Percentiles rank a stretch among this genome's conserved stretches.
Evolutionary conservation across 2,329 filamentous ascomycete genomes (phyloP).

Genomic region (Penicillium decumbens): DNA sequence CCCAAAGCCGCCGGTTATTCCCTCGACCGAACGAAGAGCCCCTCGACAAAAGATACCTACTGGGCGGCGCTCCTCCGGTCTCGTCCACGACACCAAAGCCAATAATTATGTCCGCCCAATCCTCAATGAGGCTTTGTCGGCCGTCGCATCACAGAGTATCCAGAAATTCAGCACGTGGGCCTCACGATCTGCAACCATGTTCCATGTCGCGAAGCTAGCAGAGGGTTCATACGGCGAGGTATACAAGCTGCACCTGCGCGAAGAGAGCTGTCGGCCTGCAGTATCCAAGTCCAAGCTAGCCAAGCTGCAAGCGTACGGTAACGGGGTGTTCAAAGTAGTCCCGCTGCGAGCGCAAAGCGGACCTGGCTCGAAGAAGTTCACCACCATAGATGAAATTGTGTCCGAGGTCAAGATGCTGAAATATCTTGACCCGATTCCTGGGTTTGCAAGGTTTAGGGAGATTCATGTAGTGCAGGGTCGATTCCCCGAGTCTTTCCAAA

Average conservation of each 20-base stretch:
- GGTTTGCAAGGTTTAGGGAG: conserved; percentile 59
- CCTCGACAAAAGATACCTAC: conserved; percentile 19
- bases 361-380: conserved; percentile 41
- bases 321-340: conserved; percentile 49
- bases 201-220: conserved; percentile 56
- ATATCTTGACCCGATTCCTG: conserved; percentile 55
- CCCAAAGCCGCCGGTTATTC: background rate
- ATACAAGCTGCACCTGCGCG: conserved; percentile 51
- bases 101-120: conserved; percentile 37
- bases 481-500: conserved; percentile 50
- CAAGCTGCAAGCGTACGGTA: conserved; percentile 37
- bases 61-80: conserved; percentile 30
- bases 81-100: conserved; percentile 30
- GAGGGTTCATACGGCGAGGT: conserved; percentile 65
- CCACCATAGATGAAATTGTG: conserved; percentile 48
- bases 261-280: conserved; percentile 32
- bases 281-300: conserved; percentile 38
- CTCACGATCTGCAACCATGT: conserved; percentile 34
- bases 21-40: conserved; percentile 5
- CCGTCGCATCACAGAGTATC: conserved; percentile 33
- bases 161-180: conserved; percentile 42
- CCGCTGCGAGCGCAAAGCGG: conserved; percentile 42
- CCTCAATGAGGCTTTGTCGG: conserved; percentile 36
- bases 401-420: conserved; percentile 52
- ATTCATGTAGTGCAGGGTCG: conserved; percentile 55